Percentiles rank a stretch among this genome's conserved stretches.
These are phyloP conservation scores for Psilocybe subaeruginosa DNA, from an alignment of 768 basidiomycete genomes.

Conservation along the genomic window DNA sequence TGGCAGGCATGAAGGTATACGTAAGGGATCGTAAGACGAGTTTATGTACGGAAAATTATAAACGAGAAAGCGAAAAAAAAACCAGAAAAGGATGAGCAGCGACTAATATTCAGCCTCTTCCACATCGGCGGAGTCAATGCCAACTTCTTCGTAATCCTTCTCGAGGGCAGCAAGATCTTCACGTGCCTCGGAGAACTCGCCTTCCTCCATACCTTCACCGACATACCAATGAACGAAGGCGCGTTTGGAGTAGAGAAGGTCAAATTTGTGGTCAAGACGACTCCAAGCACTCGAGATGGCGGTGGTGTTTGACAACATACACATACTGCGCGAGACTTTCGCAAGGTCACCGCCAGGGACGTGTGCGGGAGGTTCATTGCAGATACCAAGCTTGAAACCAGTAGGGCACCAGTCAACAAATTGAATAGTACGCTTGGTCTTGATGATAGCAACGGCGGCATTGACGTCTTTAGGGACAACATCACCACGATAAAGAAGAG, in stretches of 20 bases:
- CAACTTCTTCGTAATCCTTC: slow-evolving; percentile 93
- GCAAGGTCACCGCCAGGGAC: slow-evolving; percentile 96
- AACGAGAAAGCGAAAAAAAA: slow-evolving; percentile 16
- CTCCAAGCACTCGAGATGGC: slow-evolving; percentile 95
- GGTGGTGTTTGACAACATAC: slow-evolving; percentile 96
- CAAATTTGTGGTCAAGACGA: slow-evolving; percentile 95
- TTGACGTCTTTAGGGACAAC: slow-evolving; percentile 97
- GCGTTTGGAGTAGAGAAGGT: slow-evolving; percentile 96
- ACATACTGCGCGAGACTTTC: slow-evolving; percentile 90
- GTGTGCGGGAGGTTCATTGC: slow-evolving; percentile 91
- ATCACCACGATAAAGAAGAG: slow-evolving; percentile 92
- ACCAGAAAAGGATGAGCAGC: slow-evolving; percentile 9
- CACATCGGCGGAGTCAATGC: slow-evolving; percentile 73
- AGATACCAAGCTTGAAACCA: slow-evolving; percentile 98
- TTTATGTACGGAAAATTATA: slow-evolving; percentile 23
- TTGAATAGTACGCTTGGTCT: slow-evolving; percentile 97
- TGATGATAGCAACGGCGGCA: slow-evolving; percentile 90
- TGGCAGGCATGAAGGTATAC: slow-evolving; percentile 30
- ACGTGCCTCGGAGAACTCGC: slow-evolving; percentile 97
- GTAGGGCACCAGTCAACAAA: slow-evolving; percentile 99
- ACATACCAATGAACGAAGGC: slow-evolving; percentile 95
- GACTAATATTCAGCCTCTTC: slow-evolving; percentile 70
- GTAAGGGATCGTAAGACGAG: slow-evolving; percentile 27
- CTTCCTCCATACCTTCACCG: slow-evolving; percentile 99
- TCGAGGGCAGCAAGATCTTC: slow-evolving; percentile 98